Evolutionary conservation across 140 eudicot genomes (phyloP).

Genomic region (Eryngium alpinum): DNA sequence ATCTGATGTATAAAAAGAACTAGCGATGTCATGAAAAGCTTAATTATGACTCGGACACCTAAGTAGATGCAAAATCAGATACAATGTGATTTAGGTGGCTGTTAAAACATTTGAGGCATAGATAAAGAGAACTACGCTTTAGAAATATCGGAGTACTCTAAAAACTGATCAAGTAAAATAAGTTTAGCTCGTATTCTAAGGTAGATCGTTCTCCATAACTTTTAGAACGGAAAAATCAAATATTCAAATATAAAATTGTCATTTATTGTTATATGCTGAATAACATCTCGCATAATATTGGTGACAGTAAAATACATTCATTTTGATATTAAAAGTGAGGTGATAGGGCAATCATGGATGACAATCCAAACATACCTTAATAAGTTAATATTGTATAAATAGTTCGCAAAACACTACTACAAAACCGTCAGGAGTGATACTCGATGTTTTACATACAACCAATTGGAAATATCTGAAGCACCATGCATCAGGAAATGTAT

Average conservation of each 20-base stretch:
- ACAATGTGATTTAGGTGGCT: not conserved
- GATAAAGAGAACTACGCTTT: not conserved
- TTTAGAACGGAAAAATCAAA: not conserved
- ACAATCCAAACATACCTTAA: not conserved
- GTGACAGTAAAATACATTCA: not conserved
- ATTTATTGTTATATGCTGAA: not conserved
- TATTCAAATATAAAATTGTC: not conserved
- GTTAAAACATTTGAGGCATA: not conserved
- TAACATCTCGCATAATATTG: not conserved
- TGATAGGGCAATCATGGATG: not conserved
- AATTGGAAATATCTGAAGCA: not conserved
- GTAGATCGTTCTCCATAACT: not conserved
- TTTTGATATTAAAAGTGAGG: not conserved
- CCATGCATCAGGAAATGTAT: not conserved
- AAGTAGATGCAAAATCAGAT: not conserved
- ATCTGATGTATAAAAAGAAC: not conserved
- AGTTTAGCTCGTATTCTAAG: not conserved
- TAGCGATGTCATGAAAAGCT: not conserved
- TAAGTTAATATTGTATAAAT: not conserved
- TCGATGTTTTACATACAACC: not conserved
- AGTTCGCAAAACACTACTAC: not conserved
- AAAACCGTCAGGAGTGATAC: not conserved
- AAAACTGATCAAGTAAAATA: not conserved
- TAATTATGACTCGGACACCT: not conserved
- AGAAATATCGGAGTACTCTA: not conserved